A percentile compares a stretch with the other conserved stretches of the same genome.
Evolutionary conservation across 1,284 basidiomycete species (phyloP).

Genomic region (Marasmius fiardii): DNA sequence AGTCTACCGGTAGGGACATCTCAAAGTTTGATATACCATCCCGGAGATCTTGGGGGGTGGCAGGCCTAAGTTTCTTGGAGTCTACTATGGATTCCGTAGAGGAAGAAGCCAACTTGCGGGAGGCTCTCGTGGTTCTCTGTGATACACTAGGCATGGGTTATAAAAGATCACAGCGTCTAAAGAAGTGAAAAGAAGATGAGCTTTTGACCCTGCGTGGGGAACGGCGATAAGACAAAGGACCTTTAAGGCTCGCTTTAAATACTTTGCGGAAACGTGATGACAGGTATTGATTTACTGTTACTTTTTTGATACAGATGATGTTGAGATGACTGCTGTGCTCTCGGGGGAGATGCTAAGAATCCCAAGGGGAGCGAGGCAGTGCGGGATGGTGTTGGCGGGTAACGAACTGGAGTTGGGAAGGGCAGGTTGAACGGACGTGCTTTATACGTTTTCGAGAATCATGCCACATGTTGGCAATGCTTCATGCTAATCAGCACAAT

Average conservation of each 20-base stretch:
- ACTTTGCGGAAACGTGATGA: not conserved
- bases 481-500: too few relatives aligned
- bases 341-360: not conserved
- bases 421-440: not conserved
- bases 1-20: conserved; percentile 35
- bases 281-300: not conserved
- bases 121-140: conserved; percentile 5
- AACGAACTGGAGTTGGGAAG: not conserved
- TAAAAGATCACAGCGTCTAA: not conserved
- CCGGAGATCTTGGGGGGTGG: conserved; percentile 31
- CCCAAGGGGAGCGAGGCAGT: not conserved
- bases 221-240: not conserved
- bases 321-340: not conserved
- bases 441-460: not conserved
- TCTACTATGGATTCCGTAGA: not conserved
- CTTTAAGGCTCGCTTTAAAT: not conserved
- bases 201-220: not conserved
- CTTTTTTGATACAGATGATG: not conserved
- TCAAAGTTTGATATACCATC: conserved; percentile 29
- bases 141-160: conserved; percentile 1
- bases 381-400: not conserved
- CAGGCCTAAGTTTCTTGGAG: conserved; percentile 24
- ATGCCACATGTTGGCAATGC: too few relatives aligned
- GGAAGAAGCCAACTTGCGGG: conserved; percentile 5
- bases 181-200: not conserved